Evolutionary conservation across 257 asterid genomes (phyloP).

Genomic region (Datura wrightii): DNA sequence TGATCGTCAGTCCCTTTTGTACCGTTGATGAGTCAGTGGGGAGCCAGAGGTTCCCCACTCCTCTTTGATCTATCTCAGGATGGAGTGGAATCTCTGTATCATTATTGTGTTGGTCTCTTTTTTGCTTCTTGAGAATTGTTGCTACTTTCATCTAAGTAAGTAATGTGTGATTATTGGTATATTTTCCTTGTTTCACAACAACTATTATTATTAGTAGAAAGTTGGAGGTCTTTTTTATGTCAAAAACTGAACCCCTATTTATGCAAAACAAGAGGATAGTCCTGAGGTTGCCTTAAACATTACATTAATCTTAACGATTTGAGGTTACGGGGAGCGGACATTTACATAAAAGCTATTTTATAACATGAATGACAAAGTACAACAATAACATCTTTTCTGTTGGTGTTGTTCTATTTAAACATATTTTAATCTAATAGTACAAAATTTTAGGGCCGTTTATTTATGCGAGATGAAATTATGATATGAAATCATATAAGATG

Average conservation of each 20-base stretch:
- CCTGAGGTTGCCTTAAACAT: no score
- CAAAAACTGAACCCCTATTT: no score
- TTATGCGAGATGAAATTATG: no score
- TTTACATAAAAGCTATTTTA: neutral
- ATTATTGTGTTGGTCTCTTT: no score
- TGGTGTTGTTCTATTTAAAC: neutral
- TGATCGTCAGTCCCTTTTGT: neutral
- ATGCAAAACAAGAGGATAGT: no score
- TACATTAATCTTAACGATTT: no score
- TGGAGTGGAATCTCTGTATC: neutral
- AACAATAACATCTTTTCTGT: neutral
- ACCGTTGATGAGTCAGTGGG: neutral
- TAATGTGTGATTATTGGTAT: neutral
- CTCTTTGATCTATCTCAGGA: neutral
- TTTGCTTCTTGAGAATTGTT: neutral
- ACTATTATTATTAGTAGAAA: no score
- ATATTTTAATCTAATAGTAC: neutral
- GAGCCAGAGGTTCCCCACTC: neutral
- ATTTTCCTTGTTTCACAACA: no score
- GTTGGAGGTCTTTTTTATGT: no score
- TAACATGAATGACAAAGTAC: neutral
- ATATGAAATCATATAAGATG: no score
- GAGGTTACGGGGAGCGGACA: no score
- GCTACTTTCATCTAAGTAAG: neutral
- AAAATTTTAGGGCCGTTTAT: no score